Evolutionary conservation across 192 early-diverging fungal genomes (phyloP).

Genomic region (Podila epicladia): DNA sequence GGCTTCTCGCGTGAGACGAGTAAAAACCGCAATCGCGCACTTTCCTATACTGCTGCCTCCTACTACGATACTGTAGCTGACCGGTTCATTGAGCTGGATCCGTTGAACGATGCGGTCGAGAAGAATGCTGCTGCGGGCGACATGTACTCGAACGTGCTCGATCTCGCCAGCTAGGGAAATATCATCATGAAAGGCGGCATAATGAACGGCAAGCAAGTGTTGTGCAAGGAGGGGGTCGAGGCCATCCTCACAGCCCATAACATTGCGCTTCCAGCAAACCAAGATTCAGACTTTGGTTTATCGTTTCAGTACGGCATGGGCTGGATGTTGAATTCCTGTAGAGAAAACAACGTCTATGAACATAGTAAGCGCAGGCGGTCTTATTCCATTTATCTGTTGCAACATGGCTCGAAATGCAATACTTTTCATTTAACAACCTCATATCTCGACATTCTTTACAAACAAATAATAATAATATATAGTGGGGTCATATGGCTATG

Average conservation of each 20-base stretch:
- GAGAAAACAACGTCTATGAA: neutral
- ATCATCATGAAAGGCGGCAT: constrained; percentile 1
- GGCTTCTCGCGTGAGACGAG: neutral
- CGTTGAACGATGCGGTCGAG: neutral
- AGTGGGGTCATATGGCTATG: neutral
- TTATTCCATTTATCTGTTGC: no score
- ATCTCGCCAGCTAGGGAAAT: constrained; percentile 8
- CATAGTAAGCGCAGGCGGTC: neutral
- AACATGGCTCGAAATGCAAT: no score
- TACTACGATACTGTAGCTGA: constrained; percentile 11
- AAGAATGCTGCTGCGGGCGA: constrained; percentile 8
- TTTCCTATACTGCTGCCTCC: neutral
- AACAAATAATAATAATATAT: neutral
- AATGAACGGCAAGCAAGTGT: constrained; percentile 14
- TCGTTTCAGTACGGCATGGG: constrained; percentile 12
- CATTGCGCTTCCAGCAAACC: neutral
- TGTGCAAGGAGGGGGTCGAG: constrained; percentile 2
- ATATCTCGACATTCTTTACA: no score
- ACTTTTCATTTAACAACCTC: no score
- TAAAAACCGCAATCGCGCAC: constrained; percentile 12
- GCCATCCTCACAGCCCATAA: constrained; percentile 4
- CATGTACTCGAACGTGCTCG: constrained; percentile 18
- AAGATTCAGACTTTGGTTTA: neutral
- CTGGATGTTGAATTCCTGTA: constrained; percentile 14
- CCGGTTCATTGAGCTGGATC: neutral